Conservation (phyloP, 2,329 filamentous ascomycete genomes). For the Plenodomus lindquistii region DNA sequence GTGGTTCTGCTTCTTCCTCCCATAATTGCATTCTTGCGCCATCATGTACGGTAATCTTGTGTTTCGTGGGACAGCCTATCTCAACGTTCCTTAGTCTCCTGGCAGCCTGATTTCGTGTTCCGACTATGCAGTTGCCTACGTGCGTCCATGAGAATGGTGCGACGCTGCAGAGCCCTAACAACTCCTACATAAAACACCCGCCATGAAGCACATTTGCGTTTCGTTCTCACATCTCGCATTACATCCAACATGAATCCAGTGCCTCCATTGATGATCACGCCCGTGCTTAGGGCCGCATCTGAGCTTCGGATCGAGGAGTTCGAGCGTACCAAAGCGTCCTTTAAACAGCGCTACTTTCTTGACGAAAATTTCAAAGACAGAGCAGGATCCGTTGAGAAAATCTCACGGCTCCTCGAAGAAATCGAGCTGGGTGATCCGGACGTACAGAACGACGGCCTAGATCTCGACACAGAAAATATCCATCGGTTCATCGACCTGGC, state of each 20-base stretch:
- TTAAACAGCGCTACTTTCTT: constrained; percentile 51
- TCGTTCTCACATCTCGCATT: neutral
- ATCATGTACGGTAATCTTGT: constrained; percentile 19
- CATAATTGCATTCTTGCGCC: neutral
- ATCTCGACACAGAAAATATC: constrained; percentile 46
- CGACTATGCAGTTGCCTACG: constrained; percentile 11
- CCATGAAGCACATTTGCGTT: neutral
- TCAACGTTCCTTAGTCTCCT: constrained; percentile 2
- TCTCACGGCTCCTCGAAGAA: constrained; percentile 42
- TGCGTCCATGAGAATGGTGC: constrained; percentile 5
- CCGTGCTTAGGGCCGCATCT: constrained; percentile 24
- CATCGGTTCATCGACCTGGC: constrained; percentile 59
- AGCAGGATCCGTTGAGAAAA: constrained; percentile 33
- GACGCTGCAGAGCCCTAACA: neutral
- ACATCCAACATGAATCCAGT: constrained; percentile 5
- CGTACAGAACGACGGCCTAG: constrained; percentile 38
- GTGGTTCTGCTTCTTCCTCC: neutral
- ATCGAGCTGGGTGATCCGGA: constrained; percentile 42
- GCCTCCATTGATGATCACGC: constrained; percentile 16
- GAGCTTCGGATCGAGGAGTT: constrained; percentile 60
- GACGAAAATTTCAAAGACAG: constrained; percentile 28
- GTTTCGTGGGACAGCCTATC: constrained; percentile 1
- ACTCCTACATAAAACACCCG: constrained; percentile 5
- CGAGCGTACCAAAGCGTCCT: constrained; percentile 55
- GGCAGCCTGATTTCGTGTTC: constrained; percentile 6